Base-by-base conservation (phyloP, 495 filamentous ascomycete genomes). In the Bathelium albidoporum region DNA sequence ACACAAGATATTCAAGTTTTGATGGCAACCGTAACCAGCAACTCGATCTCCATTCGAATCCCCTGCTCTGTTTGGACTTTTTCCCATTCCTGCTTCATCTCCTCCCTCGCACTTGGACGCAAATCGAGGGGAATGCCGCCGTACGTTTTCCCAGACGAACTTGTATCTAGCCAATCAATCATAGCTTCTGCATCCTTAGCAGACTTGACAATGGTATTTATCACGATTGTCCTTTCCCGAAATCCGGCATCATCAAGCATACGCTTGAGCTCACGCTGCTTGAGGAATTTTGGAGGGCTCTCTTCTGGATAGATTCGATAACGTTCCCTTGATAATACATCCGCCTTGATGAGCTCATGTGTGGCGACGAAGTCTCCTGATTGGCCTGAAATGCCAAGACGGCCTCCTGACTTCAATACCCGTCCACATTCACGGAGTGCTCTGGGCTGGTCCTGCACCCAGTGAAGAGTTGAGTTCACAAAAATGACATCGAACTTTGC, bases 161-260 rank as follows among this genome's bases (percentile, higher is more conserved):
- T 61, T 34, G 59, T 61, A 26, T 61, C 59, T 26, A 61, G 26
- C 59, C 59, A 61, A 20, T 61, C 36, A 28, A 61, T 61, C 59
- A 61, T 61, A 12, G 29, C 59, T 24, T 61, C 59, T 22, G 59
- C 59, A 24, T 61, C 59, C 36, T 61, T 61, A 12, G 59, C 1
- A 10, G 10, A 36, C 1, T 61, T 61, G 18, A 61, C 59, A 26
- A 61, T 61, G n/a, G 10, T 61, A 2, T 61, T 61, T 4, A 61
- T 5, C 10, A 61, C 29, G 14, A 61, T 16, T 49, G 10, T 44
- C 20, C 31, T 61, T 9, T 43, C 31, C 4, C 10, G 44, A 16
- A 61, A 36, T 5, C 44, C 44, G 18, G 44, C 44, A 49, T 2
- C 20, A 0, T 49, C 44, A 5, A 49, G 18, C 11, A 49, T 10